A percentile compares a stretch with the other conserved stretches of the same genome.
Conservation (phyloP, 441 rosid species). For the Caryocar brasiliense region DNA sequence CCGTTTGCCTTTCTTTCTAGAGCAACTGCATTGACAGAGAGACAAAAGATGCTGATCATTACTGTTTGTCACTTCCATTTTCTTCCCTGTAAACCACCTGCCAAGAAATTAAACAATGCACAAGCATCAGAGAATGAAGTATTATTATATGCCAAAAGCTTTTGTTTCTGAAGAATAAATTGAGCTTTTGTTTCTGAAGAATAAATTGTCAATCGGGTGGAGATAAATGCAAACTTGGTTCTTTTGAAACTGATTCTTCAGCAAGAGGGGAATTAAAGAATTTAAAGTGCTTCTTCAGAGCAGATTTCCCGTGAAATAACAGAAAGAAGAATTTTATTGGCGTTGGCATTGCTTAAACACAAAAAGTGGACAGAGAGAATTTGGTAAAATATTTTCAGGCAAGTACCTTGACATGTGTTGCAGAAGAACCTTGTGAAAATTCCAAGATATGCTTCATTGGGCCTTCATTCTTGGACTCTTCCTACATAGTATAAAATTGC, state of each 20-base stretch:
- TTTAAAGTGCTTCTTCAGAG: slow-evolving; percentile 25
- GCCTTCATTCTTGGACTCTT: slow-evolving; percentile 21
- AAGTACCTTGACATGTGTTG: slow-evolving; percentile 32
- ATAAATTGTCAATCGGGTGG: background rate
- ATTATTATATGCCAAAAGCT: background rate
- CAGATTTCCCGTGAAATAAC: slow-evolving; percentile 33
- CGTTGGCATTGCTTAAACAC: background rate
- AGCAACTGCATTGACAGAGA: slow-evolving; percentile 13
- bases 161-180: background rate
- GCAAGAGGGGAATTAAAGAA: slow-evolving; percentile 28
- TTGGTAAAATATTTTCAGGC: background rate
- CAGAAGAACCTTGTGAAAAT: slow-evolving; percentile 40
- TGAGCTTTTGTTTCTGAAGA: background rate
- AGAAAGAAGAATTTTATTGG: background rate
- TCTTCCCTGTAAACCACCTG: slow-evolving; percentile 39
- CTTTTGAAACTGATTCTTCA: slow-evolving; percentile 29
- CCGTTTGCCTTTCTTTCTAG: slow-evolving; percentile 7
- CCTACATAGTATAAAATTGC: too few species aligned
- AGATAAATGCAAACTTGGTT: slow-evolving; percentile 17
- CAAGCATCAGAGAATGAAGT: background rate
- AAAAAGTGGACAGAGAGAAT: background rate
- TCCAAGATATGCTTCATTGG: slow-evolving; percentile 26
- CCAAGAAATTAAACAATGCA: background rate
- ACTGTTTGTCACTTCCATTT: slow-evolving; percentile 29
- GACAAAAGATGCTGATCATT: slow-evolving; percentile 14